phyloP scores from a whole-genome alignment of 2,329 filamentous ascomycete genomes.

The Biscogniauxia sp. region DNA sequence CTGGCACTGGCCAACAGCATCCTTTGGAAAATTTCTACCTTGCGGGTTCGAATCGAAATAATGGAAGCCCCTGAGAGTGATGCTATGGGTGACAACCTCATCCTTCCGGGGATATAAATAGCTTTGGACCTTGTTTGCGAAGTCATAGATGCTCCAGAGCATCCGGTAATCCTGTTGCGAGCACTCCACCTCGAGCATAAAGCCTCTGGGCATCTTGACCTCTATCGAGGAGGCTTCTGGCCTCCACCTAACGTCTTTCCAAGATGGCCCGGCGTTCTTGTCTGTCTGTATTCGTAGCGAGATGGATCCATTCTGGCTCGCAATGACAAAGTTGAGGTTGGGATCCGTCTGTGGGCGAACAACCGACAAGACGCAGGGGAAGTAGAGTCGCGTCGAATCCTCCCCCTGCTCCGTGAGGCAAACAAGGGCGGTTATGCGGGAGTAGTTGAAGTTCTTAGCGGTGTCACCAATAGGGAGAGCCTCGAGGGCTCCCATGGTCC shows the following conservation, averaged over 20 bases:
- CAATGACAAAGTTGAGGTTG: conserved; percentile 68
- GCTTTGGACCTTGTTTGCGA: conserved; percentile 72
- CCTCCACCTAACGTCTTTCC: conserved; percentile 82
- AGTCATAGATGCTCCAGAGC: conserved; percentile 82
- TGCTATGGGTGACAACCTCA: conserved; percentile 68
- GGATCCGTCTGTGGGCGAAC: conserved; percentile 67
- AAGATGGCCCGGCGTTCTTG: conserved; percentile 66
- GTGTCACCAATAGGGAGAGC: conserved; percentile 77
- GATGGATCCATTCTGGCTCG: conserved; percentile 76
- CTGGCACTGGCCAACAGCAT: conserved; percentile 68
- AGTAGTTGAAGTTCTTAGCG: conserved; percentile 71
- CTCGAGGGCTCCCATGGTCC: conserved; percentile 57
- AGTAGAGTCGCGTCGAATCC: conserved; percentile 63
- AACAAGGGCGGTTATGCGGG: conserved; percentile 71
- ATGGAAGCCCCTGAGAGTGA: conserved; percentile 70
- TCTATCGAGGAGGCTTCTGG: conserved; percentile 64
- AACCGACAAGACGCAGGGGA: conserved; percentile 75
- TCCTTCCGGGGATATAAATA: conserved; percentile 67
- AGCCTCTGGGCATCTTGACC: conserved; percentile 71
- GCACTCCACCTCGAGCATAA: conserved; percentile 69
- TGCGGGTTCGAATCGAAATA: conserved; percentile 75
- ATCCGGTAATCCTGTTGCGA: conserved; percentile 74
- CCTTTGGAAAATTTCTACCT: conserved; percentile 70
- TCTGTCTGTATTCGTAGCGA: conserved; percentile 71
- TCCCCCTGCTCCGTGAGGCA: conserved; percentile 72